phyloP scores from a whole-genome alignment of 2,329 filamentous ascomycete species.

The Epichloe gansuensis region DNA sequence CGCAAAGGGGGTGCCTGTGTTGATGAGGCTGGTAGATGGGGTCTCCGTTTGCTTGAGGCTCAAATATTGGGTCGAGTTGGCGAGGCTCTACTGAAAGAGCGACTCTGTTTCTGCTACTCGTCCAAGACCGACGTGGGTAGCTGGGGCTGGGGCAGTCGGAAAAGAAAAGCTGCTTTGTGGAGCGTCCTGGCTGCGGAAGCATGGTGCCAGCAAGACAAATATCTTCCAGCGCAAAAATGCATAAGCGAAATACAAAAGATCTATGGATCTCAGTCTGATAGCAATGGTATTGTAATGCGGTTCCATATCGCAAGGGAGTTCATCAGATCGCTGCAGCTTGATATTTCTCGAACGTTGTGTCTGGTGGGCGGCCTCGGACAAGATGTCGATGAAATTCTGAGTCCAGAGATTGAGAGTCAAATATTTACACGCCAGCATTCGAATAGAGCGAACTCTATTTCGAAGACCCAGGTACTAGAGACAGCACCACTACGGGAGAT shows the following conservation, averaged over 20 bases:
- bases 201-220: constrained; percentile 70
- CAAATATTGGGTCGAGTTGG: constrained; percentile 63
- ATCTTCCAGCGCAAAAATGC: constrained; percentile 65
- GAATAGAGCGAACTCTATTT: background rate
- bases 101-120: constrained; percentile 73
- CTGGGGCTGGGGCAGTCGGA: constrained; percentile 56
- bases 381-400: constrained; percentile 24
- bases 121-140: constrained; percentile 57
- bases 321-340: constrained; percentile 37
- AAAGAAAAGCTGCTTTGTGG: constrained; percentile 84
- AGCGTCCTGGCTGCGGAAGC: constrained; percentile 69
- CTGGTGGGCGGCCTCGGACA: constrained; percentile 13
- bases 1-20: constrained; percentile 67
- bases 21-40: constrained; percentile 83
- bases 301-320: constrained; percentile 41
- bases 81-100: constrained; percentile 73
- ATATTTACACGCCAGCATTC: constrained; percentile 34
- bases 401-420: constrained; percentile 31
- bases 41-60: constrained; percentile 65
- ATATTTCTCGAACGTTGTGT: constrained; percentile 35
- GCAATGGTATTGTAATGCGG: constrained; percentile 35
- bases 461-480: constrained; percentile 30
- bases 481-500: constrained; percentile 30
- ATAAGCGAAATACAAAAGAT: constrained; percentile 54
- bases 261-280: constrained; percentile 38